phyloP scores from a whole-genome alignment of 2,329 filamentous ascomycete genomes.

The Lomentospora prolificans region DNA sequence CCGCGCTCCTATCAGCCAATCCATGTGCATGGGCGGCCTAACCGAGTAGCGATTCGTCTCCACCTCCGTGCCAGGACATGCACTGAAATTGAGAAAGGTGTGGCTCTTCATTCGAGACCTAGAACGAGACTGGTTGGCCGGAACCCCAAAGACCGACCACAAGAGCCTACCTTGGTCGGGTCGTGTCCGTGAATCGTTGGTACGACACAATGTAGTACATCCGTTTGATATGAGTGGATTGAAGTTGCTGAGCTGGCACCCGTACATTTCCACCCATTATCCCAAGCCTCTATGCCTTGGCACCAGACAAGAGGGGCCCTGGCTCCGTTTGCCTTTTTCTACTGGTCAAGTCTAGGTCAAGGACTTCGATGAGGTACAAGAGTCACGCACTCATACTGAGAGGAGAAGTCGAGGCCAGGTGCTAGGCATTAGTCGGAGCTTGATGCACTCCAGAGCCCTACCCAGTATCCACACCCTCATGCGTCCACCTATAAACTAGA shows the following conservation, averaged over 20 bases:
- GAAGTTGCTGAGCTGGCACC: slow-evolving; percentile 9
- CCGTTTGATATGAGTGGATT: background rate
- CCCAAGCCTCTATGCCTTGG: background rate
- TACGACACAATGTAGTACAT: background rate
- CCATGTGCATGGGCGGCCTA: background rate
- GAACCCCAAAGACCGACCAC: background rate
- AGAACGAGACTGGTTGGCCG: background rate
- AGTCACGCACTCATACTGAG: too few relatives aligned
- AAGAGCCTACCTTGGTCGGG: background rate
- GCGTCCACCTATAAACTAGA: too few relatives aligned
- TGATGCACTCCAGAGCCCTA: background rate
- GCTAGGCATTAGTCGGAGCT: background rate
- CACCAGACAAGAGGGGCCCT: slow-evolving; percentile 2
- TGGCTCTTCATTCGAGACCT: slow-evolving; percentile 1
- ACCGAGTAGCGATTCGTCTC: slow-evolving; percentile 7
- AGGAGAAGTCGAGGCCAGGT: too few relatives aligned
- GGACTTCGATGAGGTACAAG: background rate
- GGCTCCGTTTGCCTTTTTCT: background rate
- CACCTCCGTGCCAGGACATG: background rate
- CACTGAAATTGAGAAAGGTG: background rate
- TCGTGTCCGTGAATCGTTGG: background rate
- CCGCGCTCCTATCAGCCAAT: slow-evolving; percentile 10
- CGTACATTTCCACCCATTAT: background rate
- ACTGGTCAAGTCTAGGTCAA: background rate
- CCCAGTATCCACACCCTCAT: background rate